Evolutionary conservation across 2,329 filamentous ascomycete species (phyloP).

Genomic region (Ambrosiella beaveri): DNA sequence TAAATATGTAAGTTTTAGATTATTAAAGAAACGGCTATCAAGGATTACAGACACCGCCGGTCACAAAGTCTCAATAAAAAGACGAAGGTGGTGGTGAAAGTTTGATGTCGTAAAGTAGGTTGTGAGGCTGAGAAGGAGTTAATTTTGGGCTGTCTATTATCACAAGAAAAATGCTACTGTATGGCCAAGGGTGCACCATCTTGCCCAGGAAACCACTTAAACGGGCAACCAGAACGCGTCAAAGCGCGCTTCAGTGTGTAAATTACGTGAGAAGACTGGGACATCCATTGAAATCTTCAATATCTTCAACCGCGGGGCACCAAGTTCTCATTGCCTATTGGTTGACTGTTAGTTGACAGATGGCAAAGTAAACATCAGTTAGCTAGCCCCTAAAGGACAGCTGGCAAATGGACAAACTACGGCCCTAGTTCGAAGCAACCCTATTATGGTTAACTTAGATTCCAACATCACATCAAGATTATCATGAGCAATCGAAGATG

Average conservation of each 20-base stretch:
- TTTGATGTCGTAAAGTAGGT: neutral
- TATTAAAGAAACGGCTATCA: neutral
- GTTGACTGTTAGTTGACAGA: neutral
- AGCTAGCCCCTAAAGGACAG: constrained; percentile 1
- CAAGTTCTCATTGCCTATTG: no score
- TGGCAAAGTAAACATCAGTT: constrained; percentile 1
- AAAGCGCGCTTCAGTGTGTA: constrained; percentile 7
- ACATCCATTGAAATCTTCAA: neutral
- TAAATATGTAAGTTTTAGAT: neutral
- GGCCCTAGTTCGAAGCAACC: neutral
- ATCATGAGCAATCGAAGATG: no score
- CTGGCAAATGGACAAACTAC: neutral
- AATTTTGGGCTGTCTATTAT: neutral
- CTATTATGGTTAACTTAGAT: neutral
- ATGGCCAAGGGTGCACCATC: neutral
- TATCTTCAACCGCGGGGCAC: neutral
- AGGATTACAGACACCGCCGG: neutral
- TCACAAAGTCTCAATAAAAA: neutral
- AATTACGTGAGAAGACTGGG: constrained; percentile 5
- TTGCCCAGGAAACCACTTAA: constrained; percentile 9
- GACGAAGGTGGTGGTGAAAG: neutral
- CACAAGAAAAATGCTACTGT: constrained; percentile 1
- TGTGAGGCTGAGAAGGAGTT: constrained; percentile 5
- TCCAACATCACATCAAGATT: neutral
- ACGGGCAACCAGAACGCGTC: constrained; percentile 4